phyloP scores from a whole-genome alignment of 169 alveolate species.

The Nephromyces sp. region DNA sequence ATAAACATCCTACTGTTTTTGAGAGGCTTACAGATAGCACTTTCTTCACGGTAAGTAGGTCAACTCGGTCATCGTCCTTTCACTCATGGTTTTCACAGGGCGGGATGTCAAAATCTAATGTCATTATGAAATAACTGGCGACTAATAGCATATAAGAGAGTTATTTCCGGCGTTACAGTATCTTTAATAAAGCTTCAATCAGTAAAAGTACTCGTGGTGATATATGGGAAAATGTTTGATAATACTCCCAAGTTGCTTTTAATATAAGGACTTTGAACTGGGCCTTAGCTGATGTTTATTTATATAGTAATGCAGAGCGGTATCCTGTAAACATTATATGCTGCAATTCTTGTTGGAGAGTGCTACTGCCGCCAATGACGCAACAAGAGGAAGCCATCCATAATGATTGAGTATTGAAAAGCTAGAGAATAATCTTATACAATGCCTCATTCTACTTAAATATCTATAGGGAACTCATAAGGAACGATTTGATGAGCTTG shows the following conservation, averaged over 20 bases:
- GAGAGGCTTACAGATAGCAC: slow-evolving; percentile 60
- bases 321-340: not conserved
- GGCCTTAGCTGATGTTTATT: not conserved
- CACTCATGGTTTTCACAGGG: not conserved
- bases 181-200: not conserved
- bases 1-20: slow-evolving; percentile 55
- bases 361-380: not conserved
- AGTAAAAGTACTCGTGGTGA: no score
- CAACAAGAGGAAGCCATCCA: not conserved
- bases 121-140: not conserved
- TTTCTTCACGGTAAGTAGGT: slow-evolving; percentile 47
- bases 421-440: not conserved
- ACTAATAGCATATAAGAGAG: not conserved
- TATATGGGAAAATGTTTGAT: no score
- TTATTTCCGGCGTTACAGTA: not conserved
- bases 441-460: slow-evolving; percentile 6
- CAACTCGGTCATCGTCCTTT: not conserved
- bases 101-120: not conserved
- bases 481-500: slow-evolving; percentile 69
- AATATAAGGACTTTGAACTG: no score
- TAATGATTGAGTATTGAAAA: not conserved
- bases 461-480: slow-evolving; percentile 49
- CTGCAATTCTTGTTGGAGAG: not conserved
- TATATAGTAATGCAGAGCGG: not conserved
- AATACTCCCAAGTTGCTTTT: no score